Percentiles rank a stretch among this genome's conserved stretches.
Conservation (phyloP, 1,139 yeast genomes). For the Scheffersomyces segobiensis region DNA sequence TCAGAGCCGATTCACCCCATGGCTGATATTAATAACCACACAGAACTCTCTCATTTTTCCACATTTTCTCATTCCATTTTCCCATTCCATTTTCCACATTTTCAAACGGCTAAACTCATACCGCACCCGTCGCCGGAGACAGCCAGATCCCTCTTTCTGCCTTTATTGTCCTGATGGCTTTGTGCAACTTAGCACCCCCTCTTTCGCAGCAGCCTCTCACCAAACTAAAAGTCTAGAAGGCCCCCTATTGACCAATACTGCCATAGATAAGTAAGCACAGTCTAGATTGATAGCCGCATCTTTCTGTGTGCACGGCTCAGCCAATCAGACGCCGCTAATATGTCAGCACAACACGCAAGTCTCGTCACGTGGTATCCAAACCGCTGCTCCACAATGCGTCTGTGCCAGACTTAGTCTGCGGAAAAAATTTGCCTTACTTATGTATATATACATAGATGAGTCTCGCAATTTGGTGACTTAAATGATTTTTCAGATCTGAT, state of each 20-base stretch:
- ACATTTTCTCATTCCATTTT: no score
- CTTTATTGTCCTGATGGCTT: no score
- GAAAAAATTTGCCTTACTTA: background rate
- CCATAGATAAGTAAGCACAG: background rate
- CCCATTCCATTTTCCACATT: no score
- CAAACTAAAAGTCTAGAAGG: background rate
- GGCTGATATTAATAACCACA: no score
- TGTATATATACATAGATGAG: background rate
- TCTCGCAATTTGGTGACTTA: background rate
- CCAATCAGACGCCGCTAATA: background rate
- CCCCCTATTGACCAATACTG: background rate
- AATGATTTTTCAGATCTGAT: background rate
- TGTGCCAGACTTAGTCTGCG: background rate
- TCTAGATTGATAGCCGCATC: background rate
- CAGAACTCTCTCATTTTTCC: no score
- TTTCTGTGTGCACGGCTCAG: background rate
- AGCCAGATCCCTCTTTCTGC: no score
- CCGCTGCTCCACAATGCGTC: background rate
- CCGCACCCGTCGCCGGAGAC: no score
- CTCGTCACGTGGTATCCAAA: background rate
- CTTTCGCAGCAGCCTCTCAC: no score
- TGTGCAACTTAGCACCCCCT: no score
- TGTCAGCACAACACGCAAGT: background rate
- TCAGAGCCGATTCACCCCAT: no score
- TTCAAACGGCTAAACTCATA: no score